Evolutionary conservation across 208 protist species (phyloP).

Genomic region (Leishmania amazonensis): DNA sequence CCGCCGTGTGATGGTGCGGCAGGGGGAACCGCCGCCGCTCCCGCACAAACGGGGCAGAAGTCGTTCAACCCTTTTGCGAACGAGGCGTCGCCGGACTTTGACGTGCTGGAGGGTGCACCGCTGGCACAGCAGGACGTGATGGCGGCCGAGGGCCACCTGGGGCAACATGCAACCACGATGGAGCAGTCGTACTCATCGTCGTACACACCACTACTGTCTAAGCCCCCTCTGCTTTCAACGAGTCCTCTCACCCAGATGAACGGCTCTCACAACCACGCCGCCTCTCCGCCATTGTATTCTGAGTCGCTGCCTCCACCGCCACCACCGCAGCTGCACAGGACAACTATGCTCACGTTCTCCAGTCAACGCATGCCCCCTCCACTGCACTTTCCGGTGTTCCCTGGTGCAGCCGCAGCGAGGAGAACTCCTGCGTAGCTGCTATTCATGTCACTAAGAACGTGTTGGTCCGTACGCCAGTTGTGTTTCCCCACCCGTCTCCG

Average conservation of each 20-base stretch:
- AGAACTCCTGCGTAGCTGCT: neutral
- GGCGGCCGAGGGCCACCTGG: neutral
- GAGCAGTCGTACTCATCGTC: neutral
- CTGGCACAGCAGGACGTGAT: neutral
- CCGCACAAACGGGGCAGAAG: neutral
- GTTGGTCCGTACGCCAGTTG: neutral
- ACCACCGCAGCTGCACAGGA: neutral
- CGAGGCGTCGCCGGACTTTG: neutral
- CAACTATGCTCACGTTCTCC: neutral
- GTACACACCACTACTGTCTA: neutral
- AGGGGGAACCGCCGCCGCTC: neutral
- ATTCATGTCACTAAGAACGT: neutral
- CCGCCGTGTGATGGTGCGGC: neutral
- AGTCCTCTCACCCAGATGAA: neutral
- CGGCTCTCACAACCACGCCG: neutral
- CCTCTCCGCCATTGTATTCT: neutral
- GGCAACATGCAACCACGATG: neutral
- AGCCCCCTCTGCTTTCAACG: neutral
- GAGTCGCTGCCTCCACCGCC: neutral
- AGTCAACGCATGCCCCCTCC: conserved; percentile 45
- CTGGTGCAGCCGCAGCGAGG: conserved; percentile 18
- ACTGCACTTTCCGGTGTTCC: conserved; percentile 58
- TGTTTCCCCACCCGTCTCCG: neutral
- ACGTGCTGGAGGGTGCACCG: neutral
- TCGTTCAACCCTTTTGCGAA: neutral